Evolutionary conservation across 495 filamentous ascomycete genomes (phyloP), one percentile per base, ranked within the genome.

Genomic region (Trichocladium uniseriatum): DNA sequence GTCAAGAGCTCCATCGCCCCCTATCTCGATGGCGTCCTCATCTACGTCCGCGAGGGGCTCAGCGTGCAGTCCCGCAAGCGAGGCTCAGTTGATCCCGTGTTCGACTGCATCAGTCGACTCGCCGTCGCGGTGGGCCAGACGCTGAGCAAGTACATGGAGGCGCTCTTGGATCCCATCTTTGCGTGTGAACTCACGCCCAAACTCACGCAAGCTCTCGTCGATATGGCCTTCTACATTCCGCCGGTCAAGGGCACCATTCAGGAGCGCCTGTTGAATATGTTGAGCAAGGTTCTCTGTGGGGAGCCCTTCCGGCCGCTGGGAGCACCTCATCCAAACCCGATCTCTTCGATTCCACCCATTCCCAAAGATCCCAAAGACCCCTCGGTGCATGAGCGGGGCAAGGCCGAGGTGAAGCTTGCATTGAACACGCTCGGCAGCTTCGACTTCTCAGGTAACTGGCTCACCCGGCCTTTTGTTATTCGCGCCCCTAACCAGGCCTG

Each of bases 181-280:
- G 87, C 87, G 15, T 99, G 92, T 55, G 90, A 91, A 38, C 73
- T 99, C 34, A 95, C 86, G 46, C 84, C 87, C 53, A 87, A 92
- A 43, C 76, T 99, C 16, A 95, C 88, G 0, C 90, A 97, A 62
- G 92, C 92, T 13, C 71, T 99, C 42, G 89, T 96, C 18, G 92
- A 97, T 61, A 94, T 99, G 86, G 90, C 92, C 35, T 92, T 96
- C 61, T 97, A 97, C 62, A 94, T 99, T 42, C 91, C 92, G 0
- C 92, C 94, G 1, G 84, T 95, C 53, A 91, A 94, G 65, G 75
- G 82, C 22, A 87, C 77, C 10, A 96, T 99, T 35, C 92, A 99
- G 63, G 90, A 95, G 52, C 83, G 87, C 49, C 75, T 99, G 31
- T 78, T 99, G 27, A 86, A 99, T 60, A 87, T 97, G 79, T 75